Base-by-base conservation (phyloP, 352 stramenopile genomes). In the Pythium aquatile region DNA sequence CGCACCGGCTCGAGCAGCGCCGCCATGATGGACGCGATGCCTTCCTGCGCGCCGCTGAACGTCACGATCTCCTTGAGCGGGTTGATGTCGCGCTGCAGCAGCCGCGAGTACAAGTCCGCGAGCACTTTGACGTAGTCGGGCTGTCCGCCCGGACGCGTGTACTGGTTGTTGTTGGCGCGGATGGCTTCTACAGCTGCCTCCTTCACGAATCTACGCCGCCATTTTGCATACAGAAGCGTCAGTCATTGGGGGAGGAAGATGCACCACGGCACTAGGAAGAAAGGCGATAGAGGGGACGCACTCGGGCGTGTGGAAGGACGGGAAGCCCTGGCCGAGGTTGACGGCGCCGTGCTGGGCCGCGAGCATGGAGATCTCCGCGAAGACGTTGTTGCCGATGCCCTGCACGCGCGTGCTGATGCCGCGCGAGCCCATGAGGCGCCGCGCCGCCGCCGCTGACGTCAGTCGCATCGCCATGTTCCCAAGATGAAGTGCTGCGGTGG, bases 271-370 rank as follows among this genome's bases (percentile, higher is more conserved):
- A 24, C 20, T 44, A 35, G 2, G 48, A 4, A 33, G 53, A 33
- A 44, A 20, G 17, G 13, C 29, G 20, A 6, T 4, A 16, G 26
- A 39, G 13, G 29, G 1, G 1, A 33, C 75, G 11, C 61, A 88
- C 75, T 77, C 73, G 5, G 87, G 95, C 13, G 93, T 98, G 26
- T 88, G 71, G 83, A 97, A 99, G 70, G 96, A 94, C 24, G 97
- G 97, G 81, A 99, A 99, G 55, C 96, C 96, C 77, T 99, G 96
- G 7, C 94, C 97, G 46, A 99, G 79, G 73, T 99, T 99, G 47
- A 98, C 88, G 6, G 91, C 83, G 13, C 80, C 74, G 53, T 96
- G 77, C 67, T 94, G 61, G 13, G 74, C 70, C 2, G 93, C 88
- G 10, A 98, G 76, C 39, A 81, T 87, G 28, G 91, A 93, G 65